Evolutionary conservation across 805 yeast species (phyloP), one percentile per base, ranked within the genome.

Genomic region (Tetrapisispora nanseiensis): DNA sequence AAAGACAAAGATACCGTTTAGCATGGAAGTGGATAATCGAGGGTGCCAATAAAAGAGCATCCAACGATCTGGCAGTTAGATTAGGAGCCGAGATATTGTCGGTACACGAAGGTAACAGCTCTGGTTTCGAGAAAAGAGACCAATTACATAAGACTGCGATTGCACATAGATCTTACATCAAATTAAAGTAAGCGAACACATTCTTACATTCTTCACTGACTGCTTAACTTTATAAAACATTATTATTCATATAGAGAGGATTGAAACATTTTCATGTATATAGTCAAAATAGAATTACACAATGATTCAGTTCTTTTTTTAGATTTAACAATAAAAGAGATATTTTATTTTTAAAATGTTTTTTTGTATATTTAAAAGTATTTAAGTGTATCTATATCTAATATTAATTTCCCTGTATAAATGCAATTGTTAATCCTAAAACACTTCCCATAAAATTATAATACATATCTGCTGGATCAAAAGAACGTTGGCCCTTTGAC

Each of bases 21-120:
- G 96, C 97, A 2, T 84, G 94, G 71, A 65, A 70, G 50, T 92
- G 97, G 97, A 82, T 92, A 39, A 63, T 87, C 42, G 95, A 86
- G 46, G 86, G 94, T 18, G 76, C 94, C 32, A 74, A 78, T 46
- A 80, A 82, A 55, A 80, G 95, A 61, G 80, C 78, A 37, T 79
- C 89, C 15, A 76, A 78, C 44, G 92, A 84, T 55, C 83, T 83
- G 55, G 70, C 94, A 2, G 97, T 92, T 31, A 76, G 97, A 56
- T 70, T 92, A 36, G 87, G 89, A 30, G 97, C 92, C 65, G 97
- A 92, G 65, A 75, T 92, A 45, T 59, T 86, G 30, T 70, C 81
- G 40, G 92, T 92, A 24, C 71, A 69, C 53, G 77, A 75, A 52
- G 96, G 96, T 40, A 79, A 76, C 55, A 77, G 90, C 33, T 71